These are phyloP conservation scores for Pleurotus giganteus DNA, from an alignment of 768 basidiomycete genomes.

Conservation along the genomic window DNA sequence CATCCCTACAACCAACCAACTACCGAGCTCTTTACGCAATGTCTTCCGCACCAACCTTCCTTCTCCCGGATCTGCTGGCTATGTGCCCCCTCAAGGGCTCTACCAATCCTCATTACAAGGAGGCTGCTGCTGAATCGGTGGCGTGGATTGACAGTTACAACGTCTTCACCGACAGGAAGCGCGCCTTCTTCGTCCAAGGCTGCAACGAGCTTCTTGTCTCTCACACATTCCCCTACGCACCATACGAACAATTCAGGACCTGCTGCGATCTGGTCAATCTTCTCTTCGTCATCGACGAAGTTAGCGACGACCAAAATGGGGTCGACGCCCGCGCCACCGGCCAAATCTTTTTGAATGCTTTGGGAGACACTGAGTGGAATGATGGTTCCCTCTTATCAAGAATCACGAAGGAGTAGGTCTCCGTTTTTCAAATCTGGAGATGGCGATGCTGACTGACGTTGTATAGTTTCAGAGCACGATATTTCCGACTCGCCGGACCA, in stretches of 20 bases:
- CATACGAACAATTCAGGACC: conserved; percentile 54
- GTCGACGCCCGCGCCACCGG: conserved; percentile 53
- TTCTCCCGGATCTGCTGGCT: conserved; percentile 56
- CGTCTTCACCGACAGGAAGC: conserved; percentile 58
- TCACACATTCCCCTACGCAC: conserved; percentile 58
- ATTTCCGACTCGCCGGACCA: conserved; percentile 43
- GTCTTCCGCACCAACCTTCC: conserved; percentile 23
- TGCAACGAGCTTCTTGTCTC: conserved; percentile 62
- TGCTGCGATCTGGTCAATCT: conserved; percentile 56
- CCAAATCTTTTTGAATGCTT: conserved; percentile 47
- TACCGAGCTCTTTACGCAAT: background rate
- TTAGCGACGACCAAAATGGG: conserved; percentile 64
- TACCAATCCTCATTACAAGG: conserved; percentile 56
- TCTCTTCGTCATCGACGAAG: conserved; percentile 65
- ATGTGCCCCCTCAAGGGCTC: conserved; percentile 44
- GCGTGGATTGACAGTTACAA: conserved; percentile 63
- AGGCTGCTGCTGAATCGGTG: conserved; percentile 54
- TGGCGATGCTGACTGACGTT: conserved; percentile 8
- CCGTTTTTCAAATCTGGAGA: background rate
- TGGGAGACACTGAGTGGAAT: conserved; percentile 50
- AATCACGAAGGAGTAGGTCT: conserved; percentile 60
- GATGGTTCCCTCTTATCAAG: conserved; percentile 55
- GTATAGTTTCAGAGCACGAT: conserved; percentile 51
- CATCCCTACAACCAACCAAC: background rate
- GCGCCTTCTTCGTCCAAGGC: conserved; percentile 61